These are phyloP conservation scores for Carex parvula DNA, from an alignment of 176 grass and related monocot species.

Conservation along the genomic window DNA sequence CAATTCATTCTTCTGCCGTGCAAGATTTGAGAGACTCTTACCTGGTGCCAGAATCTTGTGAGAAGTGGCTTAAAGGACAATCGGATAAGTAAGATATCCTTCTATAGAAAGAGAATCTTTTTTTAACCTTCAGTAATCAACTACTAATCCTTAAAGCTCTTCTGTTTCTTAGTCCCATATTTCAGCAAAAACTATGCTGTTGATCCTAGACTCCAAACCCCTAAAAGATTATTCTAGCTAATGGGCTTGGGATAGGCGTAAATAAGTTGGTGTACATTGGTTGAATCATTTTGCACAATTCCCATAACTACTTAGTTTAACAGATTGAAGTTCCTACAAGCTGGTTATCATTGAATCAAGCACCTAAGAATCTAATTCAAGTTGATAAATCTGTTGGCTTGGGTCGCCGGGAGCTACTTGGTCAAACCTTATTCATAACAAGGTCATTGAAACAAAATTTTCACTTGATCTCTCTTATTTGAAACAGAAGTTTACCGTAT, in stretches of 20 bases:
- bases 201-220: not conserved
- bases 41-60: conserved; percentile 43
- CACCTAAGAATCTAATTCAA: not conserved
- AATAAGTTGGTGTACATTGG: not conserved
- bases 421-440: not conserved
- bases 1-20: conserved; percentile 29
- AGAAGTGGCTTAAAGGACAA: conserved; percentile 59
- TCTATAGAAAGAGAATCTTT: not conserved
- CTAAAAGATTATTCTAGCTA: not conserved
- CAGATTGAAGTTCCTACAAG: not conserved
- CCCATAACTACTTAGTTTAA: not conserved
- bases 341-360: not conserved
- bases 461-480: conserved; percentile 28
- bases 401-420: not conserved
- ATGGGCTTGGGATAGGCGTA: not conserved
- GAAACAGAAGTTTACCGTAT: conserved; percentile 66
- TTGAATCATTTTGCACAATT: not conserved
- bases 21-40: conserved; percentile 41
- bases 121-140: not conserved
- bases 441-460: not conserved
- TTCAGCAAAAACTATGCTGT: not conserved
- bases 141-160: not conserved
- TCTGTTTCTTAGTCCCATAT: not conserved
- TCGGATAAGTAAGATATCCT: conserved; percentile 47
- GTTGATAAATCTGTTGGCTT: not conserved